These are phyloP conservation scores for Mycena belliarum DNA, from an alignment of 768 basidiomycete species.

Conservation along the genomic window DNA sequence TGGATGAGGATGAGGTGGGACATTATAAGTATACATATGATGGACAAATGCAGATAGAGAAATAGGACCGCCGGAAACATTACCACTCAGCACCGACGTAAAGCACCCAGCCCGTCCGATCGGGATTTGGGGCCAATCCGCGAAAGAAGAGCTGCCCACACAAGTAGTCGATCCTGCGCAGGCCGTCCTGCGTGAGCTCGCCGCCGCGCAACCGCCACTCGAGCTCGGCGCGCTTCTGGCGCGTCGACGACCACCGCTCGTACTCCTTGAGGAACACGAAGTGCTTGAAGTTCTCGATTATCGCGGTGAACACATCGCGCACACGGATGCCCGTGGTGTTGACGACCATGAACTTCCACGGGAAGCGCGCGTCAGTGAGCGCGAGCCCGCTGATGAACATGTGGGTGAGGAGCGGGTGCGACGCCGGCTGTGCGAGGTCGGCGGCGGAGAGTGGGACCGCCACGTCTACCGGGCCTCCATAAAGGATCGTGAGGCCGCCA, in stretches of 20 bases:
- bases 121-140: slow-evolving; percentile 29
- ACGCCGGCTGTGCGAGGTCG: slow-evolving; percentile 61
- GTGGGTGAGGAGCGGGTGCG: slow-evolving; percentile 57
- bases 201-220: slow-evolving; percentile 9
- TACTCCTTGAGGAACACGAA: slow-evolving; percentile 6
- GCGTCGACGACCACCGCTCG: slow-evolving; percentile 2
- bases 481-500: slow-evolving; percentile 27
- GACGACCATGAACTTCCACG: slow-evolving; percentile 56
- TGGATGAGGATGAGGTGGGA: too few species aligned
- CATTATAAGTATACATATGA: too few species aligned
- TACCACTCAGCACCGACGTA: slow-evolving; percentile 13
- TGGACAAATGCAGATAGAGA: too few species aligned
- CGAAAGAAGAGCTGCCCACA: slow-evolving; percentile 35
- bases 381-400: slow-evolving; percentile 57
- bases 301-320: slow-evolving; percentile 50
- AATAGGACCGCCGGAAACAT: too few species aligned
- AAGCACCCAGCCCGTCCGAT: slow-evolving; percentile 21
- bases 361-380: slow-evolving; percentile 48
- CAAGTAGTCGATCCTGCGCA: slow-evolving; percentile 38
- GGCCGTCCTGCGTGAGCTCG: slow-evolving; percentile 24
- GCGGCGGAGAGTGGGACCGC: slow-evolving; percentile 33
- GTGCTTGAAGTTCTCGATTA: slow-evolving; percentile 44
- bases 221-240: slow-evolving; percentile 1
- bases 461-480: slow-evolving; percentile 29
- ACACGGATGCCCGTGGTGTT: slow-evolving; percentile 50